Evolutionary conservation across 768 basidiomycete species (phyloP), one percentile per base, ranked within the genome.

Genomic region (Tricholoma hemisulphureum): DNA sequence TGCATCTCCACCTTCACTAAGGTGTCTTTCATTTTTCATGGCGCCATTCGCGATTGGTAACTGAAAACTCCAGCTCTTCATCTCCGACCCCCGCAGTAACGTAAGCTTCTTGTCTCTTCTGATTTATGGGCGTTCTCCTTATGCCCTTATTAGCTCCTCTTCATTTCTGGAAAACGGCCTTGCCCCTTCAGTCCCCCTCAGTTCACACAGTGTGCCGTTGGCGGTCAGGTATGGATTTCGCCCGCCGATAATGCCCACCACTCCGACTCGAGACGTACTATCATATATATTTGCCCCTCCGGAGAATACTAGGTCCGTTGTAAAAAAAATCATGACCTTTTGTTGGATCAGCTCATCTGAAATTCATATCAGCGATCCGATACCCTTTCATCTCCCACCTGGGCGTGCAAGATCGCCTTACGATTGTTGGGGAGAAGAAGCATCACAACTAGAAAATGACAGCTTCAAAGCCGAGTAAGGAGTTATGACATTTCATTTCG

Each of bases 401-500:
- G 64, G 67, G 20, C 71, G 73, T 60, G 56, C 69, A 34, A 70
- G 74, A 52, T 79, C 84, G 37, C 73, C 82, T 28, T 89, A 89
- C 67, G 79, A 83, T 54, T 73, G 77, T 57, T 92, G 91, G 92
- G 89, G 90, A 28, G 87, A 90, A 55, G 72, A 87, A 43, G 93
- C 91, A 13, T 73, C 74, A 61, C 84, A 83, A 69, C 78, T 95
- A 45, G 83, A 87, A 67, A 82, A 86, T 60, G 89, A 93, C 63
- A 73, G 75, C 11, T 90, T 88, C 72, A 83, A 87, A 74, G 83
- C 82, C 71, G 93, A 95, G 95, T 96, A 77, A 73, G 93, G 90
- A 61, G 65, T 63, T 64, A 60, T 65, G 58, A 67, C 59, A 67
- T 65, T 63, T 68, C 55, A 61, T 66, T 66, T 65, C 71, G 55